These are phyloP conservation scores for Zostera marina DNA, from an alignment of 116 monocot genomes.

Conservation along the genomic window DNA sequence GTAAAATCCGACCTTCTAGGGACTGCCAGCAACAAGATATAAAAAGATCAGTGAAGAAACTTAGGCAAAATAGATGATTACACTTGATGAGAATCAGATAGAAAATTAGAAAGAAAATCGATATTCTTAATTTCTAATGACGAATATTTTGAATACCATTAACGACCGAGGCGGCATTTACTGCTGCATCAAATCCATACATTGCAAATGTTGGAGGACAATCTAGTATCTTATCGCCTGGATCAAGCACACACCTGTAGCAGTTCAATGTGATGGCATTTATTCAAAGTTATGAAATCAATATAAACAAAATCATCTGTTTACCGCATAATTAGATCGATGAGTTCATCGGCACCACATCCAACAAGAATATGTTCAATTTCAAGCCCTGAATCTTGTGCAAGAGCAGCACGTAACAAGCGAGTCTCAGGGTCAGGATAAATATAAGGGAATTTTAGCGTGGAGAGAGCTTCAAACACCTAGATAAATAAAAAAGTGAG, in stretches of 20 bases:
- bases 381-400: slow-evolving; percentile 85
- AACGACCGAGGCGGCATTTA: slow-evolving; percentile 77
- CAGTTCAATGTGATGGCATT: slow-evolving; percentile 2
- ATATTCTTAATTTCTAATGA: background rate
- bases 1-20: slow-evolving; percentile 73
- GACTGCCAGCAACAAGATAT: slow-evolving; percentile 24
- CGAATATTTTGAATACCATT: slow-evolving; percentile 33
- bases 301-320: no score
- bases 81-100: background rate
- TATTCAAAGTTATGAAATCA: background rate
- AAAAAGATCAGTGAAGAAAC: background rate
- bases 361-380: slow-evolving; percentile 86
- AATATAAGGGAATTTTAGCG: slow-evolving; percentile 67
- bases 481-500: slow-evolving; percentile 3
- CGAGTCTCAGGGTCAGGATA: slow-evolving; percentile 97
- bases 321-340: slow-evolving; percentile 98
- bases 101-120: background rate
- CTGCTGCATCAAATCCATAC: slow-evolving; percentile 99
- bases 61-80: background rate
- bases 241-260: slow-evolving; percentile 91
- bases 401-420: slow-evolving; percentile 73
- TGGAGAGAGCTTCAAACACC: slow-evolving; percentile 73
- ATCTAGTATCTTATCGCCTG: slow-evolving; percentile 88
- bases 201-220: slow-evolving; percentile 99
- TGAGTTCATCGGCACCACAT: slow-evolving; percentile 96